Conservation (phyloP, 129 eudicot species). For the Deinandra increscens region DNA sequence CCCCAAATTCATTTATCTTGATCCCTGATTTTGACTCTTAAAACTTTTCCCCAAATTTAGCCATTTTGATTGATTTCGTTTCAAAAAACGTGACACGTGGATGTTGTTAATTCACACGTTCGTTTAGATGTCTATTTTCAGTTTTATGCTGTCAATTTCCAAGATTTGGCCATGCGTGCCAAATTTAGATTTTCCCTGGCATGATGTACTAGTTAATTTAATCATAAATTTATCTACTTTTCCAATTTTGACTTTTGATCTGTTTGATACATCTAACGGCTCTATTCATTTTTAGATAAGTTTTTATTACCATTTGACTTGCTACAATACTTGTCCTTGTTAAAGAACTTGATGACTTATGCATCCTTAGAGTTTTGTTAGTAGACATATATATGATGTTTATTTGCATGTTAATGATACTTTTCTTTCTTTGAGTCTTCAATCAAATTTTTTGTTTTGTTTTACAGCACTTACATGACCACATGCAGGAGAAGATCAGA, state of each 20-base stretch:
- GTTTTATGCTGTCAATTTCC: background rate
- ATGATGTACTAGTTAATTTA: background rate
- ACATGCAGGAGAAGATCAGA: conserved; percentile 74
- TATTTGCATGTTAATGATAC: background rate
- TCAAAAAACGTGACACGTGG: no score
- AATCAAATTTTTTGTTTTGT: background rate
- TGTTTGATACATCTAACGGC: background rate
- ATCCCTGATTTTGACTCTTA: background rate
- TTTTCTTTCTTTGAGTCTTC: background rate
- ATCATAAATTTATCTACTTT: background rate
- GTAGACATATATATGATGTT: background rate
- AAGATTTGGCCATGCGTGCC: no score
- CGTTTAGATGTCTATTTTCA: background rate
- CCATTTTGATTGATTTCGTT: no score
- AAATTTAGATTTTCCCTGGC: background rate
- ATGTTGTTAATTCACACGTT: no score
- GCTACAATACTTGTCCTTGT: background rate
- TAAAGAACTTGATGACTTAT: conserved; percentile 18
- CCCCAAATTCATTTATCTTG: background rate
- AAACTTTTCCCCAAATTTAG: background rate
- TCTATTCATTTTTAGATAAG: background rate
- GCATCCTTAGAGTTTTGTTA: background rate
- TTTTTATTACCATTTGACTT: no score
- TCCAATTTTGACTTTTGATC: background rate
- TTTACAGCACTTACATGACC: conserved; percentile 85